These are phyloP conservation scores for Ehretia macrophylla DNA, from an alignment of 257 asterid species.

Conservation along the genomic window DNA sequence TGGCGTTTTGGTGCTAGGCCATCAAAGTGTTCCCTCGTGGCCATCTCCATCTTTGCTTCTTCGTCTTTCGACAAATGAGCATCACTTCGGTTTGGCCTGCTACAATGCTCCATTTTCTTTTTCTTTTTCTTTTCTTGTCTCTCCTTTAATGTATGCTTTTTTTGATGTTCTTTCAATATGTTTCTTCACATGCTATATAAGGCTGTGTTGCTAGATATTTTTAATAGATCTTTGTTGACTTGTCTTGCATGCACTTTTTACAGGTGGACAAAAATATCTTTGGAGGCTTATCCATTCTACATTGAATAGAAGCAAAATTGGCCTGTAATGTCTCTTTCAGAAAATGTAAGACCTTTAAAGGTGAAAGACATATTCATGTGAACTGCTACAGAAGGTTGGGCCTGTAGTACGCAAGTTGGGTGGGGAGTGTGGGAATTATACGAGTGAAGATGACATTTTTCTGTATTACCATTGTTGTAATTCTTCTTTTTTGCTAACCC, in stretches of 20 bases:
- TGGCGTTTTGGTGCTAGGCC: conserved; percentile 77
- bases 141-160: background rate
- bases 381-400: background rate
- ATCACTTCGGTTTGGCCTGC: conserved; percentile 74
- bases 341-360: background rate
- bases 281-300: background rate
- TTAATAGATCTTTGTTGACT: background rate
- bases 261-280: background rate
- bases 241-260: background rate
- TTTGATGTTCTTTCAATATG: background rate
- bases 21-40: conserved; percentile 62
- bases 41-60: conserved; percentile 59
- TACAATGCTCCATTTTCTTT: conserved; percentile 13
- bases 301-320: background rate
- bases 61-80: conserved; percentile 54
- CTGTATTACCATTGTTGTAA: too few species aligned
- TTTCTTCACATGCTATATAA: background rate
- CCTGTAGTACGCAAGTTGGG: background rate
- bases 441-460: too few species aligned
- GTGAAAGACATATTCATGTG: background rate
- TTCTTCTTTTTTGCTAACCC: too few species aligned
- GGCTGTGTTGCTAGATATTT: background rate
- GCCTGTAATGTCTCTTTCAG: background rate
- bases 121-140: too few species aligned
- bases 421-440: too few species aligned